These are phyloP conservation scores for Trichoderma koningii DNA, from an alignment of 2,329 filamentous ascomycete genomes.

Conservation along the genomic window DNA sequence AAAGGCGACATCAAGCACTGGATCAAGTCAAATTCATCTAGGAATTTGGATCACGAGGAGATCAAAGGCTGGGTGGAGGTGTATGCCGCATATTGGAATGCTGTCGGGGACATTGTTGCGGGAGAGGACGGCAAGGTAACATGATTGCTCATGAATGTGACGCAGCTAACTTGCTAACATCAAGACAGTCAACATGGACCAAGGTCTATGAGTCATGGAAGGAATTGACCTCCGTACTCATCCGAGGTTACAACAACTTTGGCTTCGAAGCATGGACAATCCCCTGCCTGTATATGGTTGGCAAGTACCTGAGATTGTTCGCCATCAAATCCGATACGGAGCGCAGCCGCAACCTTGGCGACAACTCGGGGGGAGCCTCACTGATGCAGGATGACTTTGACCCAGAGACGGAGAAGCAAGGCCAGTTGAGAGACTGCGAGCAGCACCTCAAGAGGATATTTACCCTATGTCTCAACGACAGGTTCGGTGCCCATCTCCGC, in stretches of 20 bases:
- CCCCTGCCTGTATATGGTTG: conserved; percentile 83
- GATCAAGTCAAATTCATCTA: conserved; percentile 61
- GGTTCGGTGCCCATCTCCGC: conserved; percentile 54
- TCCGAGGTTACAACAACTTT: conserved; percentile 76
- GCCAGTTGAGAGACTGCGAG: conserved; percentile 87
- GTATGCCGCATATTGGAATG: conserved; percentile 82
- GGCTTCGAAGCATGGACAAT: conserved; percentile 89
- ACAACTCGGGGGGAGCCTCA: conserved; percentile 44
- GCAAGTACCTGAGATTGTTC: conserved; percentile 83
- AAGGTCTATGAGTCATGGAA: conserved; percentile 88
- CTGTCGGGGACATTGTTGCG: conserved; percentile 70
- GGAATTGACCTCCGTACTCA: conserved; percentile 73
- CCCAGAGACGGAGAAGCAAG: conserved; percentile 72
- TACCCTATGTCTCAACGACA: conserved; percentile 83
- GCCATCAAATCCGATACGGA: conserved; percentile 88
- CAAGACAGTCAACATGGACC: conserved; percentile 65
- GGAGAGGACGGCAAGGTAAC: conserved; percentile 45
- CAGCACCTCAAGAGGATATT: conserved; percentile 91
- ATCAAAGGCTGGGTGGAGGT: conserved; percentile 83
- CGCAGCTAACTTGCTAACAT: conserved; percentile 30
- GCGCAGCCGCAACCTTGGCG: conserved; percentile 44
- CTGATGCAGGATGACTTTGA: conserved; percentile 80
- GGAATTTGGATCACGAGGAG: conserved; percentile 66
- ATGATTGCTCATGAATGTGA: background rate
- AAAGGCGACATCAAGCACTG: conserved; percentile 73